Base-by-base conservation (phyloP, 257 asterid species). In the Schizonepeta tenuifolia region DNA sequence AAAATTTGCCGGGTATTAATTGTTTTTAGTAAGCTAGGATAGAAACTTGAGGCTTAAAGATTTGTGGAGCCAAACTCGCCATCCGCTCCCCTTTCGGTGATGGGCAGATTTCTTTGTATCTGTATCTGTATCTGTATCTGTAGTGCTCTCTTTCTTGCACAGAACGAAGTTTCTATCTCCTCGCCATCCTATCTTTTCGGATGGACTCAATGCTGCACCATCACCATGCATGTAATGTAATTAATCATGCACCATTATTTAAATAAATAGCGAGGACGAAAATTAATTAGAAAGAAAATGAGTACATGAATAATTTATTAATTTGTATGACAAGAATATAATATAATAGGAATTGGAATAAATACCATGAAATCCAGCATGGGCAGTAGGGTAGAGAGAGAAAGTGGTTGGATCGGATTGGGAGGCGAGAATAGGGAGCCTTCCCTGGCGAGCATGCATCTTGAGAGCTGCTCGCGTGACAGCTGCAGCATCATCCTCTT, bases 31-130 rank as follows among this genome's bases (percentile, higher is more conserved):
- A n/a, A n/a, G n/a, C n/a, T n/a, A n/a, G n/a, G n/a, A n/a, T n/a
- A 17, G 41, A 47, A 80, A 69, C 68, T 75, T 85, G 83, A 78
- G 82, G 69, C 35, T 73, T 36, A 83, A 74, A 17, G 87, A 83
- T 49, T 82, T 90, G 33, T 83, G 87, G 28, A 90, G 57, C 95
- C 96, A 88, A 14, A 82, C 80, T 70, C 77, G 79, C 93, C 84
- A 84, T 31, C 74, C 15, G 1, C 67, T 70, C 26, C 76, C 78
- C 33, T 3, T 28, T 28, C 4, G 33, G 4, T 28, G 4, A 1
- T 28, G 33, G 33, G 33, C 3, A 4, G 33, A 28, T 28, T 1
- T 28, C 3, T 28, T 28, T 1, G 26, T 24, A 24, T 24, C 2
- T 24, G 75, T 76, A 20, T n/a, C n/a, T n/a, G n/a, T n/a, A n/a